A percentile compares a stretch with the other conserved stretches of the same genome.
Conservation (phyloP, 2,329 filamentous ascomycete genomes). For the Apiospora malaysiana region DNA sequence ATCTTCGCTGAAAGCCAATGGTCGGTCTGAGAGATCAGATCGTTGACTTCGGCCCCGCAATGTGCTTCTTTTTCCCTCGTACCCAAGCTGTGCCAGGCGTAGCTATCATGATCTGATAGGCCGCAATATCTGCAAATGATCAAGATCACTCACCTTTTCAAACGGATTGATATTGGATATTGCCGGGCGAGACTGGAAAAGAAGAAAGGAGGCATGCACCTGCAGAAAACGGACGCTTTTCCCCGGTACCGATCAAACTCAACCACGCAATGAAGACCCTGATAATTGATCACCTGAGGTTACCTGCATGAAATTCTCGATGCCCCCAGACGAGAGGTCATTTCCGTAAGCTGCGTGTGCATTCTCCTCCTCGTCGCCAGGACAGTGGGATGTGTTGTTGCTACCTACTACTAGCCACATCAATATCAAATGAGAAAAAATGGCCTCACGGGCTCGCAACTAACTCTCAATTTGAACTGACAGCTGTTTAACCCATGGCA, state of each 20-base stretch:
- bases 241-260: not conserved
- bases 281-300: not conserved
- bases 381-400: not conserved
- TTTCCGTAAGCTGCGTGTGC: not conserved
- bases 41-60: not conserved
- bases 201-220: not conserved
- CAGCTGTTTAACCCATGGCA: slow-evolving; percentile 1
- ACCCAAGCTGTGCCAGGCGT: not conserved
- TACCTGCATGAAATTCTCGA: slow-evolving; percentile 16
- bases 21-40: slow-evolving; percentile 15
- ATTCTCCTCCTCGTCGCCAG: not conserved
- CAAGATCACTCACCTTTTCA: not conserved
- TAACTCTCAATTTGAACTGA: not conserved
- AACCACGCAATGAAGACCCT: not conserved
- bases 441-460: not conserved
- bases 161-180: not conserved
- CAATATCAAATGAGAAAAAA: not conserved
- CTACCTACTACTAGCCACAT: not conserved
- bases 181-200: not conserved
- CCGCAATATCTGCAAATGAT: not conserved
- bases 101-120: slow-evolving; percentile 10
- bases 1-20: slow-evolving; percentile 8
- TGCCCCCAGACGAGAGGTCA: not conserved
- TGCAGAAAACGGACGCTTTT: slow-evolving; percentile 2
- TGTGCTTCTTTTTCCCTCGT: not conserved